Percentiles rank a stretch among this genome's conserved stretches.
Conservation (phyloP, 768 basidiomycete species). For the Rhodotorula toruloides region DNA sequence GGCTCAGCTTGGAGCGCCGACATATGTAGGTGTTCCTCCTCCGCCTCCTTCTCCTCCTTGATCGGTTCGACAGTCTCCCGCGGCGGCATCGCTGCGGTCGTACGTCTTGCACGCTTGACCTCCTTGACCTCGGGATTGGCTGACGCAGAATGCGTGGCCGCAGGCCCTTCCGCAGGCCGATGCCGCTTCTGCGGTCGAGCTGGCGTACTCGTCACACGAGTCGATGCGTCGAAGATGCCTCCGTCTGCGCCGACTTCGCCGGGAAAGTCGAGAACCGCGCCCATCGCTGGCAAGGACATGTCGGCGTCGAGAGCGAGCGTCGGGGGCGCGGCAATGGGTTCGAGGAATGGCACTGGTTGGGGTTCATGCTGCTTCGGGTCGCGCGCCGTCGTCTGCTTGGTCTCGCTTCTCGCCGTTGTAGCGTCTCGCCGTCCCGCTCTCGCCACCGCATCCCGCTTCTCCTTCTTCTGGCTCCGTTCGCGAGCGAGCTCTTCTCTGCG, state of each 20-base stretch:
- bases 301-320: neutral
- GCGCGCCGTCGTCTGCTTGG: too few relatives aligned
- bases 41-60: neutral
- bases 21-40: neutral
- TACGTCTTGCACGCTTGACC: too few relatives aligned
- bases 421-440: too few relatives aligned
- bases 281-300: constrained; percentile 3
- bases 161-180: neutral
- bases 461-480: neutral
- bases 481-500: rapidly evolving
- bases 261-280: constrained; percentile 7
- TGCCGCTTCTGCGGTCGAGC: neutral
- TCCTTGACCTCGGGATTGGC: neutral
- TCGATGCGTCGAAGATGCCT: too few relatives aligned
- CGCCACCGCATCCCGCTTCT: too few relatives aligned
- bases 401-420: too few relatives aligned
- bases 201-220: constrained; percentile 11
- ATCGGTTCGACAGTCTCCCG: neutral
- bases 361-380: too few relatives aligned
- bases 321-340: neutral
- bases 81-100: too few relatives aligned
- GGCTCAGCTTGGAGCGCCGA: neutral
- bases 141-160: too few relatives aligned
- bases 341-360: too few relatives aligned
- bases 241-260: too few relatives aligned